These are phyloP conservation scores for Fusarium sp. DNA, from an alignment of 2,329 filamentous ascomycete species.

Conservation along the genomic window DNA sequence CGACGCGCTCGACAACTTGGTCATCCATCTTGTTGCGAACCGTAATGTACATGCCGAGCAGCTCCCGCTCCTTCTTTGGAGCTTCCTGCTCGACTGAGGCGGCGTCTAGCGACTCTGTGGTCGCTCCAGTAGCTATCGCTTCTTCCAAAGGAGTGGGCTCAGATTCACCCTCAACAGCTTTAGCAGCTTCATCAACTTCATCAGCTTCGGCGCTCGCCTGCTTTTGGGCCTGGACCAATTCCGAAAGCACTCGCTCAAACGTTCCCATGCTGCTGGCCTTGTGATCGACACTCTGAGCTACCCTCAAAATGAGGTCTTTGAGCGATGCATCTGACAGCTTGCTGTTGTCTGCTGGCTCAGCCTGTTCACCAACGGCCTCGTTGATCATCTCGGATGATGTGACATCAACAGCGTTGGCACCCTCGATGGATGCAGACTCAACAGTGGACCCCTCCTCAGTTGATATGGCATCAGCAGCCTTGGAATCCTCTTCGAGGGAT, in stretches of 20 bases:
- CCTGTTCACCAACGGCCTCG: not conserved
- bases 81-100: not conserved
- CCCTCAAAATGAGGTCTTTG: slow-evolving; percentile 64
- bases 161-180: not conserved
- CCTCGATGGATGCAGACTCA: not conserved
- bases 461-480: not conserved
- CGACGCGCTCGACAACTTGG: slow-evolving; percentile 70
- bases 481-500: not conserved
- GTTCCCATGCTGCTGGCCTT: slow-evolving; percentile 55
- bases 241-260: slow-evolving; percentile 64
- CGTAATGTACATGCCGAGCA: slow-evolving; percentile 77
- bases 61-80: not conserved
- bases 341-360: not conserved
- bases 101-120: not conserved
- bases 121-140: not conserved
- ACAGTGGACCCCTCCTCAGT: not conserved
- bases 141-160: not conserved
- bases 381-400: not conserved
- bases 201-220: slow-evolving; percentile 28
- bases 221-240: slow-evolving; percentile 55
- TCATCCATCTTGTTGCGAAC: slow-evolving; percentile 80
- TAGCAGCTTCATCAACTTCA: not conserved
- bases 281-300: slow-evolving; percentile 60
- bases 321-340: slow-evolving; percentile 45
- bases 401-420: not conserved